A percentile compares a stretch with the other conserved stretches of the same genome.
phyloP scores from a whole-genome alignment of 805 yeast genomes.

The Tetrapisispora fleetii region DNA sequence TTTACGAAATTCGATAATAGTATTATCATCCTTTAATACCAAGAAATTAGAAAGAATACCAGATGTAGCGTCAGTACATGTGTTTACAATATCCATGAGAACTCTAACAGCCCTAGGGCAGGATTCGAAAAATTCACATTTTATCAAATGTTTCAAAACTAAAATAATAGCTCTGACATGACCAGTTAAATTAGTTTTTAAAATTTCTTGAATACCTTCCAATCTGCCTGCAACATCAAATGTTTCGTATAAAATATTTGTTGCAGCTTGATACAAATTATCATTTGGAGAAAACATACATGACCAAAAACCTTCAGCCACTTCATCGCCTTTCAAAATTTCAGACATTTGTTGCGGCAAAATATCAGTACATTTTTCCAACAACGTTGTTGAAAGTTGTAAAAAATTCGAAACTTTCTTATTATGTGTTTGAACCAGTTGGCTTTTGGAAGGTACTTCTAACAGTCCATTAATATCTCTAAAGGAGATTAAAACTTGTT shows the following conservation, averaged over 20 bases:
- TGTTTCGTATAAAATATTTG: constrained; percentile 63
- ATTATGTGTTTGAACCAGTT: constrained; percentile 20
- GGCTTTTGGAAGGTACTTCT: constrained; percentile 15
- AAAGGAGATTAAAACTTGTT: constrained; percentile 22
- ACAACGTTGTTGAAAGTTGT: constrained; percentile 25
- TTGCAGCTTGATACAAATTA: constrained; percentile 53
- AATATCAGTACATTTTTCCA: constrained; percentile 34
- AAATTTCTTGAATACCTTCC: constrained; percentile 55
- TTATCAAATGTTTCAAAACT: constrained; percentile 37
- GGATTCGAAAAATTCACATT: constrained; percentile 51
- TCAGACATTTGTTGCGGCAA: constrained; percentile 29
- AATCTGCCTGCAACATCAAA: constrained; percentile 72
- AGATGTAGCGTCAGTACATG: constrained; percentile 54
- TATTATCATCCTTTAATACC: constrained; percentile 17
- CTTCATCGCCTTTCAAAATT: constrained; percentile 34
- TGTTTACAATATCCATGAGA: constrained; percentile 58
- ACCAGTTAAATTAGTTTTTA: constrained; percentile 35
- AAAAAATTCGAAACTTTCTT: constrained; percentile 22
- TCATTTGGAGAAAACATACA: constrained; percentile 56
- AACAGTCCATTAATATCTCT: constrained; percentile 27
- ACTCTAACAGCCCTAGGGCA: constrained; percentile 67
- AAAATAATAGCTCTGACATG: constrained; percentile 41
- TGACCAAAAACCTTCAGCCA: constrained; percentile 62
- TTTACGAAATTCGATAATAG: constrained; percentile 24
- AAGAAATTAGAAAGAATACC: constrained; percentile 39